Evolutionary conservation across 2,329 filamentous ascomycete genomes (phyloP), one percentile per base, ranked within the genome.

Genomic region (Fusarium lyarnte): DNA sequence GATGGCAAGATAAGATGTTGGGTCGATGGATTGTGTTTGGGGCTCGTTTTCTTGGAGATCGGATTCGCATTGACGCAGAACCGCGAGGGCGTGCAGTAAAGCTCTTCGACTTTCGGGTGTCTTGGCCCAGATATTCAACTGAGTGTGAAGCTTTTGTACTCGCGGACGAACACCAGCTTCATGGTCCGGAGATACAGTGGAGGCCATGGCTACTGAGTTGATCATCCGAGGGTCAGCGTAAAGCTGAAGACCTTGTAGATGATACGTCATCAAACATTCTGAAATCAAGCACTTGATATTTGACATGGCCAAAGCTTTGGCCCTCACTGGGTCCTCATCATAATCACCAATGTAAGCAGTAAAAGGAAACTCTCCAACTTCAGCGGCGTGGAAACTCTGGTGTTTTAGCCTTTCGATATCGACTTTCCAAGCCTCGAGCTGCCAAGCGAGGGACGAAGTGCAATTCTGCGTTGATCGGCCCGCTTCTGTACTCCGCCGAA

Each of bases 191-290:
- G 73, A 35, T 6, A 59, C 54, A 21, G 51, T 69, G 21, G 69
- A 66, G 54, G 76, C 55, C 53, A 59, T 63, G 11, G 74, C 78
- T 1, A 81, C 62, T 5, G 78, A 72, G 16, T 74, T 78, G 13
- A 83, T 75, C 5, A 67, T 76, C 6, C 76, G 64, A 2, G 81
- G 70, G 35, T 85, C 82, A 8, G 81, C 76, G 35, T 79, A 79
- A 0, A 84, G 68, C 39, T 83, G 79, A 19, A 84, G 70, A 5
- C 65, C 78, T 47, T 84, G 77, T 4, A 84, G 73, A 45, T 83
- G 79, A 47, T 83, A 81, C 0, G 84, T 77, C 72, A 82, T 80
- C 8, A 76, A 65, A 2, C 79, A 76, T 27, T 81, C 80, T 3
- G 81, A 79, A 8, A 80, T 67, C 16, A 80, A 68, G 6, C 68